Base-by-base conservation (phyloP, 805 yeast genomes). In the Candida taoyuanica region DNA sequence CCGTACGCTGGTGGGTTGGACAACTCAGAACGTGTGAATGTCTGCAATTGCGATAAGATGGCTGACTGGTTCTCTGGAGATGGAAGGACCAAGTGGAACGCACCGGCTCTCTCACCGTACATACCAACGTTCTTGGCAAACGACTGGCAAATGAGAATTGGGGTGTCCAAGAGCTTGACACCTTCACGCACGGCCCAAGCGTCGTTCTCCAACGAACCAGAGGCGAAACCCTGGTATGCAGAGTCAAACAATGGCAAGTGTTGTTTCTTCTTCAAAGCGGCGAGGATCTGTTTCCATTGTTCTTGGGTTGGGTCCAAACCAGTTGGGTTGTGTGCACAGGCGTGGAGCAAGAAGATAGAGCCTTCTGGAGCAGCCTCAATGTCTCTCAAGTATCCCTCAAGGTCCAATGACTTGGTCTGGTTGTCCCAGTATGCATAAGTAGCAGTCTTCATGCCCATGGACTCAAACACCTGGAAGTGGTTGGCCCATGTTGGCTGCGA, bases 401-500 rank as follows among this genome's bases (percentile, higher is more conserved):
- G 62, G 58, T 85, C 83, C 50, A 91, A 71, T 4, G 80, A 66
- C 63, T 85, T 85, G 40, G 81, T 74, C 16, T 67, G 70, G 39
- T 71, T 67, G 56, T 91, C 74, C 89, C 95, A 93, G 71, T 93
- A 91, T 17, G 96, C 88, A 59, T 93, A 91, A 14, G 68, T 62
- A 26, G 69, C 77, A 28, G 82, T 80, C 48, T 71, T 65, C 37
- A 85, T 69, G 5, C 94, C 96, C 44, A 76, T 69, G 37, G 74
- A 65, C 49, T 74, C 70, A 60, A 89, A 93, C 49, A 91, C 85
- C 59, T 81, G 88, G 59, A 73, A 71, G 67, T 91, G 98, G 69
- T 93, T 93, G 37, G 93, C 95, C 98, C 98, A 91, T n/a, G 98
- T 88, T 49, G 98, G 98, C 42, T 73, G 67, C 12, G 95, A 84